Evolutionary conservation across 192 early-diverging fungal species (phyloP).

Genomic region (Linnemannia hyalina): DNA sequence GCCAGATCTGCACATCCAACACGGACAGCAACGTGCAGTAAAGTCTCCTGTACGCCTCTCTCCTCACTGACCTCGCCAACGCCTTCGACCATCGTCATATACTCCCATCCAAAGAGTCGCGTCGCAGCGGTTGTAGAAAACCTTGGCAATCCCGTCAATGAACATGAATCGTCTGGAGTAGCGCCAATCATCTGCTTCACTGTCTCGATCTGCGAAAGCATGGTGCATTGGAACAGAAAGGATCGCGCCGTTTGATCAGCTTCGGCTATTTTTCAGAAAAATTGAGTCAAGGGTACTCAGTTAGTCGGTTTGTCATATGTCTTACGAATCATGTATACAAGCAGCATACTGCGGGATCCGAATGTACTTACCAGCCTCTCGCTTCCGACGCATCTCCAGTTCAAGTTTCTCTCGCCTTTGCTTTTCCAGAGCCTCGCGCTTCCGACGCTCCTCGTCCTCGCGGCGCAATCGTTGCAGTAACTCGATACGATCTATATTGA

Average conservation of each 20-base stretch:
- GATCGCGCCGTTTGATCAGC: slow-evolving; percentile 51
- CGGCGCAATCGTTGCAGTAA: slow-evolving; percentile 47
- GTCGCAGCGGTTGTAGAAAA: slow-evolving; percentile 53
- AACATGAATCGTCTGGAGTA: slow-evolving; percentile 41
- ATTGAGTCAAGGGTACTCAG: too few relatives aligned
- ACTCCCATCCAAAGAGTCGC: slow-evolving; percentile 57
- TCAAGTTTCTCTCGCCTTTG: slow-evolving; percentile 44
- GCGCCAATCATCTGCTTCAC: slow-evolving; percentile 51
- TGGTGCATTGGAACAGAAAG: slow-evolving; percentile 53
- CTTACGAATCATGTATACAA: not conserved
- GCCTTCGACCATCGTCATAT: slow-evolving; percentile 47
- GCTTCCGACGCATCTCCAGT: slow-evolving; percentile 57
- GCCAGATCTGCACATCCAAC: slow-evolving; percentile 51
- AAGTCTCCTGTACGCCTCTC: slow-evolving; percentile 52
- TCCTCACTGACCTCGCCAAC: slow-evolving; percentile 56
- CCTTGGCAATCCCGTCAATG: slow-evolving; percentile 42
- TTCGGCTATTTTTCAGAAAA: slow-evolving; percentile 26
- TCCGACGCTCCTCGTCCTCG: slow-evolving; percentile 54
- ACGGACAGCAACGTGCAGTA: slow-evolving; percentile 55
- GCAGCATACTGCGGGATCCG: not conserved
- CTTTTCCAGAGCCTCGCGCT: slow-evolving; percentile 42
- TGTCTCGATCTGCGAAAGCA: slow-evolving; percentile 48
- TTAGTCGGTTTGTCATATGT: not conserved
- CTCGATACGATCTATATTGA: slow-evolving; percentile 31
- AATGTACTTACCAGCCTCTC: slow-evolving; percentile 44